These are phyloP conservation scores for Vaccinium corymbosum DNA, from an alignment of 148 eudicot genomes.

Conservation along the genomic window DNA sequence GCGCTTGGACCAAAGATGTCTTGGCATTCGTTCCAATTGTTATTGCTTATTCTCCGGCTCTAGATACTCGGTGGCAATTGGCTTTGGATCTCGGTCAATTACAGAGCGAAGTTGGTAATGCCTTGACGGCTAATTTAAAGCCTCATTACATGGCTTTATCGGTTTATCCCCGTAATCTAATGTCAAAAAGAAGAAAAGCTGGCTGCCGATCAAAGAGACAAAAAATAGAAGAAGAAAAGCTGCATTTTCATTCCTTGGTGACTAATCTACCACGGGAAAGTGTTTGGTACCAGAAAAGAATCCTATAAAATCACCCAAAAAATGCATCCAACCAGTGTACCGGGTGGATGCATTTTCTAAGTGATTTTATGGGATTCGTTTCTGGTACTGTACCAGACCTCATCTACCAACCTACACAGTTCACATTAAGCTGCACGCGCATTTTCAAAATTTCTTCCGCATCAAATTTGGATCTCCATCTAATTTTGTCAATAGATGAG, in stretches of 20 bases:
- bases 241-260: neutral
- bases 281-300: no score
- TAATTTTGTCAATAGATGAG: neutral
- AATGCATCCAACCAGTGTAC: no score
- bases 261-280: neutral
- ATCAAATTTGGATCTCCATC: neutral
- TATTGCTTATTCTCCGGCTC: neutral
- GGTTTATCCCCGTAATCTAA: neutral
- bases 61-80: neutral
- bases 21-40: no score
- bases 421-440: neutral
- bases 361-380: no score
- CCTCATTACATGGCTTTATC: no score
- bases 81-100: neutral
- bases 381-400: no score
- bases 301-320: no score
- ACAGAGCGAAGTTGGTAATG: neutral
- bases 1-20: no score
- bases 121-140: neutral
- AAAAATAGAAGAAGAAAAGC: neutral
- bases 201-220: no score
- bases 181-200: neutral
- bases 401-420: neutral
- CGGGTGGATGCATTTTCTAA: no score
- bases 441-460: neutral